Evolutionary conservation across 2,329 filamentous ascomycete species (phyloP), one percentile per base, ranked within the genome.

Genomic region (Botryotinia convoluta): DNA sequence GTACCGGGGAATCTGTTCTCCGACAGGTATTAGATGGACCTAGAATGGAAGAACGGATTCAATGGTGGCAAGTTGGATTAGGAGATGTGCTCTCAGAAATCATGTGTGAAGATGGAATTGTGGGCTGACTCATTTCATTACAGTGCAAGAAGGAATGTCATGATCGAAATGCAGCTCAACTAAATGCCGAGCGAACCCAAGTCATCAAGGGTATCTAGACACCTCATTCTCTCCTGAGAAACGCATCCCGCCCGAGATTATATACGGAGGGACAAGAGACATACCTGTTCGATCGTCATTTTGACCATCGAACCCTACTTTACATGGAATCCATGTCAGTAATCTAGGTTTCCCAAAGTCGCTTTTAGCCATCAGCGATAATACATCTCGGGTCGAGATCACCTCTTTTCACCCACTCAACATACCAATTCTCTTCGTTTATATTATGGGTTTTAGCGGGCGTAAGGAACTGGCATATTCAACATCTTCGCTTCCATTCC

Each of bases 111-210:
- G 39, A 37, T 64, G 54, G 39, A 57, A 37, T 59, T 45, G 14
- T 65, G 22, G n/a, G 26, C 72, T 71, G 57, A 69, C 39, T 61
- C 9, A 62, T 70, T 32, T 62, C 60, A 48, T 59, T 60, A 45
- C 81, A 92, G 90, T 98, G 95, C 88, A 97, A 98, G 88, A 96
- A 97, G 86, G 94, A 97, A 83, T 95, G 93, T 65, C 94, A 97
- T 84, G 94, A 97, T 83, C 91, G 94, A 77, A 99, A 99, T 83
- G 93, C 94, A 74, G 92, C 94, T 77, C 95, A 97, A 85, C 87
- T 99, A 81, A 93, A 98, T 84, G 90, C 91, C 73, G 95, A 99
- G 87, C 89, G 95, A 81, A 99, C 96, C 64, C 92, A 95, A 76
- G 94, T 97, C 79, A 96, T 98, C 85, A 95, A 93, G 84, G 95